These are phyloP conservation scores for Chimonanthus praecox DNA, from an alignment of 164 flowering plant species.

Conservation along the genomic window DNA sequence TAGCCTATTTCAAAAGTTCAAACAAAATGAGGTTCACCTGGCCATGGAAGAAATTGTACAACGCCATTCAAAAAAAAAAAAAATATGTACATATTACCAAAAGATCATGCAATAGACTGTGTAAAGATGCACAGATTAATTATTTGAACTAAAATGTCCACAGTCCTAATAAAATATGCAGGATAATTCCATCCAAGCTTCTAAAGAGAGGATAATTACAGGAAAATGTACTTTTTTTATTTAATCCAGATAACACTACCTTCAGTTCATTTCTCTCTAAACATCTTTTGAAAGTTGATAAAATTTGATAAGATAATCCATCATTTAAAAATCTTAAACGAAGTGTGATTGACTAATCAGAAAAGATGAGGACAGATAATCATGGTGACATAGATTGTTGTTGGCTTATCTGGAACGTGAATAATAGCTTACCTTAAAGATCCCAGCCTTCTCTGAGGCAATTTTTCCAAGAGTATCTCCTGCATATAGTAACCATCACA, in stretches of 20 bases:
- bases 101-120: no score
- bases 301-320: no score
- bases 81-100: no score
- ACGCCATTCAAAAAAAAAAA: no score
- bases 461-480: constrained; percentile 77
- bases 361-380: constrained; percentile 17
- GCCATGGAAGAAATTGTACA: no score
- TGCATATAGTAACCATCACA: constrained; percentile 24
- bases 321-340: no score
- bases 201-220: not conserved
- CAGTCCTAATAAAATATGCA: not conserved
- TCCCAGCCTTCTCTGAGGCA: constrained; percentile 90
- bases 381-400: not conserved
- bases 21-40: no score
- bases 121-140: no score
- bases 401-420: constrained; percentile 1
- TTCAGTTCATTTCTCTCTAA: no score
- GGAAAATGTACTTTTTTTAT: not conserved
- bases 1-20: no score
- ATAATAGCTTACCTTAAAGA: constrained; percentile 61
- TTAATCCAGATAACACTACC: constrained; percentile 31
- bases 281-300: no score
- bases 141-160: no score
- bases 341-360: constrained; percentile 23
- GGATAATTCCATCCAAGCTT: not conserved